These are phyloP conservation scores for Rutidosis leptorrhynchoides DNA, from an alignment of 129 eudicot genomes.

Conservation along the genomic window DNA sequence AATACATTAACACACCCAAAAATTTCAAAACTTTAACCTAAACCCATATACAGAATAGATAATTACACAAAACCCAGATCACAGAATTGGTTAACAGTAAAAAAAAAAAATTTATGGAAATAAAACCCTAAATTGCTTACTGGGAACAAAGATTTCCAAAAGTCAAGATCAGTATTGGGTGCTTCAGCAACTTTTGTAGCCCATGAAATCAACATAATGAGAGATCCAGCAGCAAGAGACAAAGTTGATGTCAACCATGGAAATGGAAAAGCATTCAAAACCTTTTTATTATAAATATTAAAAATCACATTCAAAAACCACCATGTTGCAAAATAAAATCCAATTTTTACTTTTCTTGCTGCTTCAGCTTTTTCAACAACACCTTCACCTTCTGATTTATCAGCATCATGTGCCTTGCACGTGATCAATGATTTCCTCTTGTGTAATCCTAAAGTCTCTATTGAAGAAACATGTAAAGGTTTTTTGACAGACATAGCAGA, in stretches of 20 bases:
- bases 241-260: slow-evolving; percentile 76
- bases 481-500: slow-evolving; percentile 20
- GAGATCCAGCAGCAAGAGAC: slow-evolving; percentile 66
- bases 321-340: slow-evolving; percentile 64
- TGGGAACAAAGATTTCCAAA: slow-evolving; percentile 66
- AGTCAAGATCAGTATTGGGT: slow-evolving; percentile 62
- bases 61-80: slow-evolving; percentile 22
- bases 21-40: slow-evolving; percentile 7
- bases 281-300: slow-evolving; percentile 68
- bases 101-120: not conserved
- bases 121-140: slow-evolving; percentile 38
- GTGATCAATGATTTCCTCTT: slow-evolving; percentile 25
- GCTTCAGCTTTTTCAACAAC: slow-evolving; percentile 41
- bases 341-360: slow-evolving; percentile 62
- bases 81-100: not conserved
- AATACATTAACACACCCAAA: not conserved
- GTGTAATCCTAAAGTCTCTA: slow-evolving; percentile 22
- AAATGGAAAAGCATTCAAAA: slow-evolving; percentile 67
- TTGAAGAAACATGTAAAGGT: slow-evolving; percentile 37
- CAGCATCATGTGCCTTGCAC: slow-evolving; percentile 52
- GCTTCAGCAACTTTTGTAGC: slow-evolving; percentile 53
- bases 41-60: not conserved
- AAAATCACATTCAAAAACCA: slow-evolving; percentile 71
- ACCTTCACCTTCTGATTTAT: slow-evolving; percentile 36
- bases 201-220: slow-evolving; percentile 70